phyloP scores from a whole-genome alignment of 2,329 filamentous ascomycete genomes.

The Diaporthe sp. region DNA sequence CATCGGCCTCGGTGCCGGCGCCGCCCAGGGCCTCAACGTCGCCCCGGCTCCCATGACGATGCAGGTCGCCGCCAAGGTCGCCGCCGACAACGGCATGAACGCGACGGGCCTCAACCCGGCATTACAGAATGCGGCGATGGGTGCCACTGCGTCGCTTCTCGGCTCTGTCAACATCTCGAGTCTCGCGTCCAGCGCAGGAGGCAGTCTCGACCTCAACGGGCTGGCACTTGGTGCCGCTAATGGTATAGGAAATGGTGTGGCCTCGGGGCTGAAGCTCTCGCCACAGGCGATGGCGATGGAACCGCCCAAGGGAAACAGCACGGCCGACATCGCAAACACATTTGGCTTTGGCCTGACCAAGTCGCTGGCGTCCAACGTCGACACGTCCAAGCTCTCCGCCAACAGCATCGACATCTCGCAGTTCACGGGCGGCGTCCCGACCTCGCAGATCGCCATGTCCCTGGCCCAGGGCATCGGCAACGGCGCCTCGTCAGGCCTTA shows the following conservation, averaged over 20 bases:
- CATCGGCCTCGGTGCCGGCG: constrained; percentile 45
- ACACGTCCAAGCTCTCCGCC: not conserved
- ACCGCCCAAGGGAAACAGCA: constrained; percentile 31
- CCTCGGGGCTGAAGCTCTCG: constrained; percentile 41
- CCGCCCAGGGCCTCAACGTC: constrained; percentile 45
- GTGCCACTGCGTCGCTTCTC: constrained; percentile 48
- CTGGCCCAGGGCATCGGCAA: constrained; percentile 41
- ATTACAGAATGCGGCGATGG: constrained; percentile 50
- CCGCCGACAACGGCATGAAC: constrained; percentile 48
- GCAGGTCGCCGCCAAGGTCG: constrained; percentile 43
- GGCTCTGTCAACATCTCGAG: constrained; percentile 45
- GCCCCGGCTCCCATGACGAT: constrained; percentile 40
- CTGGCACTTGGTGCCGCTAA: constrained; percentile 14
- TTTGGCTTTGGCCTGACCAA: constrained; percentile 49
- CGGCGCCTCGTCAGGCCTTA: constrained; percentile 41
- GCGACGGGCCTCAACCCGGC: constrained; percentile 49
- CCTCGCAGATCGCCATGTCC: constrained; percentile 23
- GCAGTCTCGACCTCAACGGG: constrained; percentile 24
- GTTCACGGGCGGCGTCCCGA: constrained; percentile 3
- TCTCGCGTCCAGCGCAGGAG: constrained; percentile 33
- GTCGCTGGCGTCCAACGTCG: constrained; percentile 46
- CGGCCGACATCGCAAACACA: constrained; percentile 44
- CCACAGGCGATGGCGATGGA: constrained; percentile 11
- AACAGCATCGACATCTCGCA: not conserved
- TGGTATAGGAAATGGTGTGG: constrained; percentile 42